Evolutionary conservation across 2,329 filamentous ascomycete genomes (phyloP), one percentile per base, ranked within the genome.

Genomic region (Aspergillus caelatus): DNA sequence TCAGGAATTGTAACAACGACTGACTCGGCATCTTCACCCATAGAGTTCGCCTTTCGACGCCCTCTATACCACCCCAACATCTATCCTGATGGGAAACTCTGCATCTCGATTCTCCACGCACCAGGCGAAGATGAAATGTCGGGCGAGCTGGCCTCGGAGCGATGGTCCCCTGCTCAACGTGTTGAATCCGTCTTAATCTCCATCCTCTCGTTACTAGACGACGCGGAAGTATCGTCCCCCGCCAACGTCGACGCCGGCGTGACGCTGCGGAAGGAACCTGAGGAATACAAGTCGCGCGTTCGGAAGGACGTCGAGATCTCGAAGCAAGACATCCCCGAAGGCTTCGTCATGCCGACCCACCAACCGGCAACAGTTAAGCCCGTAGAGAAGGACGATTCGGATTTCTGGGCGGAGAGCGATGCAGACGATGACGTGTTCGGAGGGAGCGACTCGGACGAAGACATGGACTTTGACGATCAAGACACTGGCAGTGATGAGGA

Each of bases 151-250:
- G 94, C 95, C 8, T 91, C 90, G 63, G 95, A 98, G 80, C 91
- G 94, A 62, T 99, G 94, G 94, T 93, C 92, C 7, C 94, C 95
- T 1, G 89, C 95, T 4, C 94, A 98, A 78, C 91, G 94, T 23
- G 94, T 96, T 55, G 95, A 98, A 81, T 96, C 93, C 2, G 94
- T 99, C 41, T 86, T 99, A 21, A 93, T 96, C 66, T 97, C 93
- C 10, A 92, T 98, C 21, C 86, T 98, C 9, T 90, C 95, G 7
- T 87, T 99, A 2, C 88, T 99, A 61, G 95, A 98, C 76, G 93
- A 97, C 71, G 93, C 94, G 16, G 94, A 99, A 78, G 92, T 96
- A 72, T 93, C 89, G 70, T 97, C 93, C 0, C 93, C 95, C 0
- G 95, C 94, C 67, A 98, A 98, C 76, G 94, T 98, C 61, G 94